Evolutionary conservation across 208 protist species (phyloP), one percentile per base, ranked within the genome.

Genomic region (Acanthamoeba lenticulata): DNA sequence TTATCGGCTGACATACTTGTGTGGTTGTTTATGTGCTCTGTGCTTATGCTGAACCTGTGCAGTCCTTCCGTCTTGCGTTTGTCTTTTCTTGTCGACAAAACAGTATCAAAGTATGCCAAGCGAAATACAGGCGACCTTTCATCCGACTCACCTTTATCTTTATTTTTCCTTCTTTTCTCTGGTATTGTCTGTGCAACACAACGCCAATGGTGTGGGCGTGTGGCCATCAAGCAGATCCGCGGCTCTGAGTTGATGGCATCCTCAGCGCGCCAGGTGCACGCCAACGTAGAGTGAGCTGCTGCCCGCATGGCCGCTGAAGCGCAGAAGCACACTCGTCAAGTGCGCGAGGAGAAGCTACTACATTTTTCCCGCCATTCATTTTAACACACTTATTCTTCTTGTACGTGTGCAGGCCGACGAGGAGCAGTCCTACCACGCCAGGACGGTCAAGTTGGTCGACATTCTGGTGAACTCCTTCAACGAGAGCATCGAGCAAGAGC

Each of bases 311-410:
- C 72, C 27, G 42, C 42, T 17, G 72, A 83, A 83, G 72, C 36
- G 42, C 72, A 83, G 72, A 52, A 83, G 40, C 42, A 34, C 5
- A 40, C 72, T 44, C 42, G 72, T 13, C 36, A 83, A 83, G 40
- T 34, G 29, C 72, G 29, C 72, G 42, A 83, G 40, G 40, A 83
- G 72, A 83, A 83, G 72, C 72, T 17, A 29, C 27, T 83, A 83
- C 72, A 2, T 38, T 52, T 52, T 83, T 49, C 40, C 62, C 34
- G 27, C 62, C 62, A 42, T 72, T 72, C 62, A 72, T 72, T 72
- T 72, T 72, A 72, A 9, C 62, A 72, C 62, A 83, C 40, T 83
- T 83, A n/a, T 83, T 83, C 40, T 83, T 44, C 40, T 44, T 83
- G 42, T 83, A 83, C 29, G 36, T 21, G 42, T 83, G 72, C 42